These are phyloP conservation scores for barrel medic (Medicago truncatula) DNA, from an alignment of 306 rosid genomes.

Conservation along the genomic window DNA sequence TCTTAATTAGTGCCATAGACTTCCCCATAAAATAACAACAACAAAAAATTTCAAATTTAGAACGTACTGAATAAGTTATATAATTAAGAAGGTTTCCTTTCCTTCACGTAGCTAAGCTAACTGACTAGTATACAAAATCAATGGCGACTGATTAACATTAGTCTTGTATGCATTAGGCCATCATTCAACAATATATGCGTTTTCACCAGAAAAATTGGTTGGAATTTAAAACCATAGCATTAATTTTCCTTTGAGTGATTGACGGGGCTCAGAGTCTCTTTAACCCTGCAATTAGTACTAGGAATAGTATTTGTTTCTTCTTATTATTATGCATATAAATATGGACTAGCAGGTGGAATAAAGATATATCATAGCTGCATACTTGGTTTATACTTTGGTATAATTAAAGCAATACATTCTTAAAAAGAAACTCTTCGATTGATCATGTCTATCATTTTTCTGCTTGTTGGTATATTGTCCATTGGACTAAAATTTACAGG, in stretches of 20 bases:
- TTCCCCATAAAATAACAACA: too few relatives aligned
- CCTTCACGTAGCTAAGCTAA: background rate
- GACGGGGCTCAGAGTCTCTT: conserved; percentile 30
- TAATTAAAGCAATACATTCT: background rate
- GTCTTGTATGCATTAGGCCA: background rate
- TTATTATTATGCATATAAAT: conserved; percentile 35
- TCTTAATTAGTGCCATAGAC: too few relatives aligned
- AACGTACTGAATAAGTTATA: background rate
- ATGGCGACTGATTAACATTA: background rate
- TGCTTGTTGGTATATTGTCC: background rate
- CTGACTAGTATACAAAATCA: background rate
- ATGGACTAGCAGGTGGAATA: background rate
- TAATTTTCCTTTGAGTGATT: conserved; percentile 22
- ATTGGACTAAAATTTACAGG: conserved; percentile 3
- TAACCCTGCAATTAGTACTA: background rate
- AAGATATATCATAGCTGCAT: background rate
- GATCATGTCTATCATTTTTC: background rate
- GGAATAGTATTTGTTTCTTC: background rate
- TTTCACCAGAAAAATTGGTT: background rate
- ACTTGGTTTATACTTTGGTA: background rate
- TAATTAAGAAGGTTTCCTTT: background rate
- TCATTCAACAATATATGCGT: background rate
- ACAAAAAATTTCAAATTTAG: background rate
- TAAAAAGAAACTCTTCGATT: background rate
- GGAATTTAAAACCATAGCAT: background rate